Conservation (phyloP, 257 asterid species). For the Solanum pimpinellifolium region DNA sequence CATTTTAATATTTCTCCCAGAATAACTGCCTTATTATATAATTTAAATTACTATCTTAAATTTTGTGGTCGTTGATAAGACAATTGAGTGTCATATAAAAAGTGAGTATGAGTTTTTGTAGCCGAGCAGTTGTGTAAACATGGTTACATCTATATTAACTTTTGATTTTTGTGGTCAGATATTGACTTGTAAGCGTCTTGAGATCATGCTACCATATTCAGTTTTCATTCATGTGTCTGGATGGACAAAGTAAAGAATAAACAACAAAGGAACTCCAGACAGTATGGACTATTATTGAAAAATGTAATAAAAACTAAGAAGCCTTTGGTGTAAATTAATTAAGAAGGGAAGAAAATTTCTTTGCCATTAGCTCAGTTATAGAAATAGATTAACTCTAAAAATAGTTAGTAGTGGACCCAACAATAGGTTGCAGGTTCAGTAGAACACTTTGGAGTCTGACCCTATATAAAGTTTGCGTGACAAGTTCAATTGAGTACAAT, state of each 20-base stretch:
- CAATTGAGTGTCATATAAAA: background rate
- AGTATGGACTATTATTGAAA: background rate
- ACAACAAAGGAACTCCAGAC: background rate
- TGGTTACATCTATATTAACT: background rate
- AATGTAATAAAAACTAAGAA: background rate
- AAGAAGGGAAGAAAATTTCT: background rate
- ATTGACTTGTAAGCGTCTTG: background rate
- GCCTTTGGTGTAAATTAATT: background rate
- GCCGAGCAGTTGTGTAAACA: background rate
- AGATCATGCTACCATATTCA: background rate
- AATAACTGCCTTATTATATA: background rate
- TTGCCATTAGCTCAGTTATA: background rate
- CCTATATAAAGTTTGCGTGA: slow-evolving; percentile 14
- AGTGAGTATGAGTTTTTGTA: background rate
- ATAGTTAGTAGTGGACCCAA: background rate
- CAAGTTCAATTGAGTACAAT: slow-evolving; percentile 53
- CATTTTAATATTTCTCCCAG: background rate
- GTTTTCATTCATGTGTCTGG: background rate
- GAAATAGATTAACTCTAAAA: background rate
- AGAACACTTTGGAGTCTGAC: background rate
- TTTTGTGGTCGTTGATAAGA: background rate
- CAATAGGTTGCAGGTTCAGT: background rate
- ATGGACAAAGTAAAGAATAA: background rate
- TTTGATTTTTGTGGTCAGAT: background rate
- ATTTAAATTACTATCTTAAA: background rate